phyloP scores from a whole-genome alignment of 768 basidiomycete species.

The Tricholoma bakamatsutake region DNA sequence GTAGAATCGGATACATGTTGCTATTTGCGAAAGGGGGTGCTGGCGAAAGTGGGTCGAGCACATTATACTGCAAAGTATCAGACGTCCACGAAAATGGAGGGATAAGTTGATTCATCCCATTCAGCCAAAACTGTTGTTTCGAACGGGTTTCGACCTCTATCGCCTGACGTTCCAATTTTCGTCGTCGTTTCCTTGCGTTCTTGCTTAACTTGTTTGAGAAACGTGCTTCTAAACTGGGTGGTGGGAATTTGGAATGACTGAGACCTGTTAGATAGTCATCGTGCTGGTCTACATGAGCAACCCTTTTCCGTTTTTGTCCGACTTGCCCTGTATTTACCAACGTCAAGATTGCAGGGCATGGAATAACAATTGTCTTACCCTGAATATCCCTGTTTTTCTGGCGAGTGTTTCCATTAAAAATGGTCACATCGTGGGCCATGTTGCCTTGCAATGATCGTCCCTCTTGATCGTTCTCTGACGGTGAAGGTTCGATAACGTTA shows the following conservation, averaged over 20 bases:
- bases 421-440: neutral
- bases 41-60: neutral
- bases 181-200: constrained; percentile 36
- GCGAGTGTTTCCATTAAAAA: neutral
- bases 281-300: neutral
- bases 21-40: neutral
- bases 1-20: neutral
- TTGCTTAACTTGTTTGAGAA: constrained; percentile 18
- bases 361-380: constrained; percentile 1
- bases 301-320: constrained; percentile 12
- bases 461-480: neutral
- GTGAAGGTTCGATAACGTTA: constrained; percentile 1
- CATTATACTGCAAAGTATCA: neutral
- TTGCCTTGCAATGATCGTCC: neutral
- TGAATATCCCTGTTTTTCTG: constrained; percentile 1
- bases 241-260: constrained; percentile 5
- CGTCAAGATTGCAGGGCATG: neutral
- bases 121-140: constrained; percentile 7
- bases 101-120: constrained; percentile 2
- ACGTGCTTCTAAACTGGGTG: neutral
- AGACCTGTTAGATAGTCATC: constrained; percentile 3
- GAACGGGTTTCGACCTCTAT: constrained; percentile 20
- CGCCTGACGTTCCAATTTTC: constrained; percentile 29
- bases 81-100: neutral
- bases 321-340: neutral